Evolutionary conservation across 2,329 filamentous ascomycete genomes (phyloP), one percentile per base, ranked within the genome.

Genomic region (Diplodia intermedia): DNA sequence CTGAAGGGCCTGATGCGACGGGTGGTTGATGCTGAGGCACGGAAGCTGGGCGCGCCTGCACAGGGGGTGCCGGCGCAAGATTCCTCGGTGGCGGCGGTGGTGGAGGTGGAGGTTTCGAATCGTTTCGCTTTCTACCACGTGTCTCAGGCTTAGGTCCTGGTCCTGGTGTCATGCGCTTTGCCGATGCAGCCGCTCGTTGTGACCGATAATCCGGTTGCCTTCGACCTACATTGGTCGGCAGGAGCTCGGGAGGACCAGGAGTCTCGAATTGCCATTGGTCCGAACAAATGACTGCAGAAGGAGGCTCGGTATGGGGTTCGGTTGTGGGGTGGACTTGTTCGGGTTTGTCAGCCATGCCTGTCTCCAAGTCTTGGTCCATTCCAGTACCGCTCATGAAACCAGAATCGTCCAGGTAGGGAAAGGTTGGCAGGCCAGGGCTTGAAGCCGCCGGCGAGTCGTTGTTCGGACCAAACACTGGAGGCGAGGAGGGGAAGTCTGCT

Each of bases 381-480:
- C 90, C 88, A n/a, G 90, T 86, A n/a, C 90, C 91, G 75, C 91
- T 95, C 86, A 94, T 91, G 74, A 96, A 96, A 1, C 91, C 92
- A 15, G 92, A 94, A 75, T 97, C 92, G 20, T 82, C 82, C 31
- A 73, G 81, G 73, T 75, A 80, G 74, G 84, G 84, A 71, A 89
- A 84, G 5, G 85, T 85, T 65, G 89, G 88, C 31, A 89, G 77
- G 26, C 85, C 81, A 2, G 94, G 95, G 75, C 94, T 98, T 2
- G 94, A 97, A 31, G 90, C 88, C 33, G 88, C 87, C 4, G 90
- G 89, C 31, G 84, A 82, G 36, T 84, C 82, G 47, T 86, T 86
- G 71, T 88, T 86, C 52, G 73, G 73, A 8, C 74, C 71, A 70
- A 93, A 88, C 1, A 96, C 85, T 0, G 95, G 95, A 15, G 94